Percentiles rank a stretch among this genome's conserved stretches.
Conservation (phyloP, 768 basidiomycete genomes). For the Lyophyllum semitale region DNA sequence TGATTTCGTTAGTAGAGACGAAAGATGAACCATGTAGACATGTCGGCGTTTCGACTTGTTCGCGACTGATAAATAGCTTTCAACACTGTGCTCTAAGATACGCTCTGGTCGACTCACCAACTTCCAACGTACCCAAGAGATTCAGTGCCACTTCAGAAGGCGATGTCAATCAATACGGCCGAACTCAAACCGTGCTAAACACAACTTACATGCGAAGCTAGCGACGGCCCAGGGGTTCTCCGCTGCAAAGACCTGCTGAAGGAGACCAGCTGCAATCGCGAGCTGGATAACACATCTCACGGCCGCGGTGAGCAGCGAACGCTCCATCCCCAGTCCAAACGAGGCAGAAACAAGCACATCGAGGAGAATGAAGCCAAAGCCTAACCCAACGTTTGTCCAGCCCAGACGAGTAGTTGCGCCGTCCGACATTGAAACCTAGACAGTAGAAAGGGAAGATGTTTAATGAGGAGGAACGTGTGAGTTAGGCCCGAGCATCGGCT, state of each 20-base stretch:
- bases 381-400: slow-evolving; percentile 9
- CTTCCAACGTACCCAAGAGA: slow-evolving; percentile 73
- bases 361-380: slow-evolving; percentile 10
- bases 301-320: slow-evolving; percentile 64
- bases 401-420: not conserved
- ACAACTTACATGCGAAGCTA: slow-evolving; percentile 64
- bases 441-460: not conserved
- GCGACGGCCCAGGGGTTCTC: slow-evolving; percentile 74
- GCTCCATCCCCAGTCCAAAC: slow-evolving; percentile 57
- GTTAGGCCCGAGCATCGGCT: not conserved
- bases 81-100: no score
- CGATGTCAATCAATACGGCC: slow-evolving; percentile 13
- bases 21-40: slow-evolving; percentile 62
- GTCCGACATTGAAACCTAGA: not conserved
- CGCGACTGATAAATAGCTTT: slow-evolving; percentile 62
- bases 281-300: slow-evolving; percentile 78
- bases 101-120: slow-evolving; percentile 59
- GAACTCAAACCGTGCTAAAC: slow-evolving; percentile 38
- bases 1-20: not conserved
- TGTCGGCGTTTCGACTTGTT: slow-evolving; percentile 80
- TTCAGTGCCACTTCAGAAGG: slow-evolving; percentile 59
- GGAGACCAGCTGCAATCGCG: slow-evolving; percentile 63
- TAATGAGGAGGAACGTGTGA: not conserved
- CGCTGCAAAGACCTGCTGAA: slow-evolving; percentile 75
- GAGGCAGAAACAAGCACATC: not conserved